These are phyloP conservation scores for Phytopythium kandeliae DNA, from an alignment of 352 stramenopile genomes.

Conservation along the genomic window DNA sequence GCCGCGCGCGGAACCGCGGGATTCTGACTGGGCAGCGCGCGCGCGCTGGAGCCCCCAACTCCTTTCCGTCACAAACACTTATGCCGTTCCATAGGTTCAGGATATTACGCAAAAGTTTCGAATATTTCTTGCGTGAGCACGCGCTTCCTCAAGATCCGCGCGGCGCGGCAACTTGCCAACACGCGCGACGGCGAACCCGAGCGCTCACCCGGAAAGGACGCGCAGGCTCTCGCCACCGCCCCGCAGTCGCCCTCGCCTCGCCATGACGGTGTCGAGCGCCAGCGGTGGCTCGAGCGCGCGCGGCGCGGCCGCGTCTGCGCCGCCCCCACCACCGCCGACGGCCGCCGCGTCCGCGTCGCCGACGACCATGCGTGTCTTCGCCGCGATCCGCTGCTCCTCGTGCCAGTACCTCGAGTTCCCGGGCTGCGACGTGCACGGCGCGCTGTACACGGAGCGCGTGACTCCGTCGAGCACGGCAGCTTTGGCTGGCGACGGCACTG, in stretches of 20 bases:
- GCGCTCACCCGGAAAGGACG: background rate
- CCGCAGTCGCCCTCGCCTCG: too few species aligned
- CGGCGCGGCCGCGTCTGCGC: background rate
- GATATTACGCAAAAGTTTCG: background rate
- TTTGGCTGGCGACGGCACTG: conserved; percentile 6
- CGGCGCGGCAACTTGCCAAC: too few species aligned
- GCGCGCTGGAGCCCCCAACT: background rate
- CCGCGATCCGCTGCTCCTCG: conserved; percentile 72
- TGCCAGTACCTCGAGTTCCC: conserved; percentile 88
- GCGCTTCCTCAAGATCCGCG: background rate
- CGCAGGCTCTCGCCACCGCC: background rate
- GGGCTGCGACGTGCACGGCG: conserved; percentile 79
- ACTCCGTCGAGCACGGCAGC: background rate
- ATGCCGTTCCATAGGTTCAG: background rate
- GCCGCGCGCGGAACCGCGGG: too few species aligned
- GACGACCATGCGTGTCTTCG: conserved; percentile 51
- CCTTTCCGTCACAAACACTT: background rate
- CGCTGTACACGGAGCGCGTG: conserved; percentile 75
- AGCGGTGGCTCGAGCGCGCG: conserved; percentile 10
- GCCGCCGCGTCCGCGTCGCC: background rate
- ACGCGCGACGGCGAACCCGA: too few species aligned
- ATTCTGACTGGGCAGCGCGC: background rate
- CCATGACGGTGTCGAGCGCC: conserved; percentile 49
- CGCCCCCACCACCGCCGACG: conserved; percentile 2
- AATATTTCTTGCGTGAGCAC: background rate